Percentiles rank a stretch among this genome's conserved stretches.
Evolutionary conservation across 75 land plant species (phyloP).

Genomic region (Cryptomeria japonica): DNA sequence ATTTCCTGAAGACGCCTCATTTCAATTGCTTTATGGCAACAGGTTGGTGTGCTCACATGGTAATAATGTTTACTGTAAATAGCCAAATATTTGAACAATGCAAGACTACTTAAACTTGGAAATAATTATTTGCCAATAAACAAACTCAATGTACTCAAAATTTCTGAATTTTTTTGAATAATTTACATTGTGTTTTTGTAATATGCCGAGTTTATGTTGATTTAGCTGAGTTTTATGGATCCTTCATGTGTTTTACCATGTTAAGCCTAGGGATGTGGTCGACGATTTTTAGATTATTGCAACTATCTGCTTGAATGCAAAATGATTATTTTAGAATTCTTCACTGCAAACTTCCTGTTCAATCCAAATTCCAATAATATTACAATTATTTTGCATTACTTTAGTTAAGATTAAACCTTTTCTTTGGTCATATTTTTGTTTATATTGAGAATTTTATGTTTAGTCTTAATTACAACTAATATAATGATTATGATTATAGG

Average conservation of each 20-base stretch:
- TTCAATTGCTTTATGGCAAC: not conserved
- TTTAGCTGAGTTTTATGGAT: not conserved
- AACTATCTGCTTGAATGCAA: not conserved
- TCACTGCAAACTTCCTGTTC: not conserved
- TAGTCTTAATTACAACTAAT: not conserved
- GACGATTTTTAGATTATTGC: not conserved
- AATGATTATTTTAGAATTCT: not conserved
- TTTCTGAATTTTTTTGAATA: not conserved
- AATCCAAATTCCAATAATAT: too few relatives aligned
- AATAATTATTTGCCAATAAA: not conserved
- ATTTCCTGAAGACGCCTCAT: not conserved
- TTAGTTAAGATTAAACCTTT: not conserved
- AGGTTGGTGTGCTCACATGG: not conserved
- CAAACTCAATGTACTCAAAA: not conserved
- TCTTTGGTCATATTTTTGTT: not conserved
- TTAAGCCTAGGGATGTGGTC: not conserved
- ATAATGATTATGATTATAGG: conserved; percentile 39
- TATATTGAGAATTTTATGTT: not conserved
- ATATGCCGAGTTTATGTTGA: not conserved
- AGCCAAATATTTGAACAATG: not conserved
- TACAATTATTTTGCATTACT: not conserved
- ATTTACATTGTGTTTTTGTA: not conserved
- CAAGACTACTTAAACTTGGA: not conserved
- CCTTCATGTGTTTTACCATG: not conserved
- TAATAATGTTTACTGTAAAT: not conserved